These are phyloP conservation scores for Globisporangium sylvaticum DNA, from an alignment of 352 stramenopile species.

Conservation along the genomic window DNA sequence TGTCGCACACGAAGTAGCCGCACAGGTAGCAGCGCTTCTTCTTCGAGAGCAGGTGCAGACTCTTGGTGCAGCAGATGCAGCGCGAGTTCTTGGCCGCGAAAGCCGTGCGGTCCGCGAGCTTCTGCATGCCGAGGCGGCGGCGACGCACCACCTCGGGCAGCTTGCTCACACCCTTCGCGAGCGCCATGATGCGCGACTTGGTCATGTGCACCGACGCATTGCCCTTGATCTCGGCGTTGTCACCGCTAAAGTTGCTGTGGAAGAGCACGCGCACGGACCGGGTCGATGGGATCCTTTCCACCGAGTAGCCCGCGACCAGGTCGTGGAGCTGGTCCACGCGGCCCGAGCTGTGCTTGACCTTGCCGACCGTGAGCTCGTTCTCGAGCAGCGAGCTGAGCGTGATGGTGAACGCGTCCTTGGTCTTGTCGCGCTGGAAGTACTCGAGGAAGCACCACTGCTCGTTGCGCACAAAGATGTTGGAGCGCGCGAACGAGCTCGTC, in stretches of 20 bases:
- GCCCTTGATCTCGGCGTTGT: constrained; percentile 11
- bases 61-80: constrained; percentile 58
- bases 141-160: constrained; percentile 49
- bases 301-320: constrained; percentile 28
- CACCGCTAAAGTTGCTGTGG: constrained; percentile 24
- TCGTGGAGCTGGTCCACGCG: constrained; percentile 35
- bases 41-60: constrained; percentile 27
- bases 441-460: constrained; percentile 48
- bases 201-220: constrained; percentile 11
- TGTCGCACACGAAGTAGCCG: constrained; percentile 37
- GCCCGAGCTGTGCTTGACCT: constrained; percentile 31
- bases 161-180: constrained; percentile 31
- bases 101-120: constrained; percentile 38
- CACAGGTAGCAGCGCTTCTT: constrained; percentile 39
- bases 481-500: constrained; percentile 31
- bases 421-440: constrained; percentile 14
- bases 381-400: constrained; percentile 29
- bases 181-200: constrained; percentile 33
- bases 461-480: constrained; percentile 30
- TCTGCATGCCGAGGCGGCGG: constrained; percentile 51
- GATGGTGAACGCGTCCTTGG: constrained; percentile 24
- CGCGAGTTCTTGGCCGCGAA: constrained; percentile 46
- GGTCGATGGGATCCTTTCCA: constrained; percentile 31
- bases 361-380: constrained; percentile 27
- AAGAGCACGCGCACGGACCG: constrained; percentile 41